Percentiles rank a stretch among this genome's conserved stretches.
Evolutionary conservation across 225 moss, liverwort and hornwort genomes (phyloP).

Genomic region (Bryum argenteum): DNA sequence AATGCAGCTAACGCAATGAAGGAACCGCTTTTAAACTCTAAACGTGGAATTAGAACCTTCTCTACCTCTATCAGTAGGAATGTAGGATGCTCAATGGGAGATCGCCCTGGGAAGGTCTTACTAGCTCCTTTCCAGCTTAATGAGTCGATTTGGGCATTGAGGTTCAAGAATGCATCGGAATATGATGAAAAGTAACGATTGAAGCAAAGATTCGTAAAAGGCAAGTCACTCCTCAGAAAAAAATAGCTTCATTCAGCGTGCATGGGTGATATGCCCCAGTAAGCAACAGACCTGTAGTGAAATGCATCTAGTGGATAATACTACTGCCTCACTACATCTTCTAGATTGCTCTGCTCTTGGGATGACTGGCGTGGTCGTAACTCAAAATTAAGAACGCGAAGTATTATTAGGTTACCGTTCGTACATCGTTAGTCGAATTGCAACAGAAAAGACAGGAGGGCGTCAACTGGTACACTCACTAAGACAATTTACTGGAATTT

Average conservation of each 20-base stretch:
- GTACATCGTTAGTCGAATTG: conserved; percentile 13
- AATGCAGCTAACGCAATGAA: conserved; percentile 8
- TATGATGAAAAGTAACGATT: background rate
- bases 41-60: background rate
- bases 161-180: conserved; percentile 6
- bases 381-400: background rate
- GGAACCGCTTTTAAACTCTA: conserved; percentile 15
- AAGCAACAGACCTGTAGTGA: background rate
- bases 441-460: conserved; percentile 9
- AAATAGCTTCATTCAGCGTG: background rate
- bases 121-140: conserved; percentile 13
- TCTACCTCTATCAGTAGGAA: conserved; percentile 7
- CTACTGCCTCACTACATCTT: background rate
- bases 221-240: conserved; percentile 3
- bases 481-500: conserved; percentile 8
- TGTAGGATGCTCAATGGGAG: background rate
- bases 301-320: background rate
- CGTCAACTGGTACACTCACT: conserved; percentile 12
- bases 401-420: conserved; percentile 6
- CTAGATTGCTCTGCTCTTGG: conserved; percentile 4
- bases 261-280: background rate
- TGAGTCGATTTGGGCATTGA: background rate
- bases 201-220: conserved; percentile 8
- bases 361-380: background rate
- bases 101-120: background rate